These are phyloP conservation scores for Stenocarpella maydis DNA, from an alignment of 2,329 filamentous ascomycete species.

Conservation along the genomic window DNA sequence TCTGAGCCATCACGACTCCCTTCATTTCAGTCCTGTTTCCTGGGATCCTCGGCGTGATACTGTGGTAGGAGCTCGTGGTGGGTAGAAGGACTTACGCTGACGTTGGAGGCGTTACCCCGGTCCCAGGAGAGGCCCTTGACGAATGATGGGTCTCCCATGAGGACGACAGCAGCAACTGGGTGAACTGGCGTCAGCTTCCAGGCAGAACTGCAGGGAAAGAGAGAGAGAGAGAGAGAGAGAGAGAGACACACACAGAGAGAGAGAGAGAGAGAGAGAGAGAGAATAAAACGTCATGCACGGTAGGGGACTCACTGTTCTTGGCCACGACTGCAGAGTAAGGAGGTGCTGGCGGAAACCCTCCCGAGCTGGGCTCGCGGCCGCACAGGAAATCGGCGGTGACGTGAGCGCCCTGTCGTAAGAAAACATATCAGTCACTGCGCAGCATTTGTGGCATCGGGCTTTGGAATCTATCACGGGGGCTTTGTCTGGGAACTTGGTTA, in stretches of 20 bases:
- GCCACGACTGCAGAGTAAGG: constrained; percentile 33
- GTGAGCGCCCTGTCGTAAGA: constrained; percentile 39
- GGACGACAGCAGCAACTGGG: constrained; percentile 44
- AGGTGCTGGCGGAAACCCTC: constrained; percentile 35
- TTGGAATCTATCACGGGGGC: constrained; percentile 6
- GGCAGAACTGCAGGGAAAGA: too few relatives aligned
- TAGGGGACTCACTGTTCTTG: constrained; percentile 32
- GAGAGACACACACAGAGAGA: too few relatives aligned
- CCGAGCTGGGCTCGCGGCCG: constrained; percentile 38
- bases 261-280: too few relatives aligned
- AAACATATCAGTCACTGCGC: not conserved
- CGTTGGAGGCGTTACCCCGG: constrained; percentile 42
- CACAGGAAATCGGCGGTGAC: constrained; percentile 43
- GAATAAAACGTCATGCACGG: not conserved
- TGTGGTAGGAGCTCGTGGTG: not conserved
- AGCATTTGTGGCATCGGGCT: not conserved
- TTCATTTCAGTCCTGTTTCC: fast-evolving
- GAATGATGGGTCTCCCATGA: constrained; percentile 48
- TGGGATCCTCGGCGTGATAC: not conserved
- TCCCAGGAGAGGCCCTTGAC: constrained; percentile 42
- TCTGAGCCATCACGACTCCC: not conserved
- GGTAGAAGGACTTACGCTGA: constrained; percentile 38
- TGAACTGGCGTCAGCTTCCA: not conserved
- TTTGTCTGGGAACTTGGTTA: constrained; percentile 40
- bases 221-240: too few relatives aligned